A percentile compares a stretch with the other conserved stretches of the same genome.
Conservation (phyloP, 257 asterid genomes). For the Gynochthodes officinalis region DNA sequence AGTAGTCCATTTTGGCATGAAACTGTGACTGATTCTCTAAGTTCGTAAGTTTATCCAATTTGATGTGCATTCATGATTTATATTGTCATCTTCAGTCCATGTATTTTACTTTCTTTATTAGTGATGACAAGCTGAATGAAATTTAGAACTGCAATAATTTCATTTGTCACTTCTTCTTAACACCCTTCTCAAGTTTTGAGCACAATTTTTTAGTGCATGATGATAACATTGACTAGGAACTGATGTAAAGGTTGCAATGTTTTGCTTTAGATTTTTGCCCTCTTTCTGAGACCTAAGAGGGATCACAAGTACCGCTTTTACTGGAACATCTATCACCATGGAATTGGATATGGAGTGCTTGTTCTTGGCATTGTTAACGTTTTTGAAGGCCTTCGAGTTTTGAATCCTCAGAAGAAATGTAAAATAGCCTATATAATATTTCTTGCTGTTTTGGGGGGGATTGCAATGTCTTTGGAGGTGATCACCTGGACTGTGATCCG, state of each 20-base stretch:
- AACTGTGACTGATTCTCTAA: too few species aligned
- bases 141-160: background rate
- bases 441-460: conserved; percentile 9
- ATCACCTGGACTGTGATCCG: conserved; percentile 1
- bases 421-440: conserved; percentile 16
- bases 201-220: background rate
- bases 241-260: background rate
- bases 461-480: conserved; percentile 11
- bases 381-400: conserved; percentile 26
- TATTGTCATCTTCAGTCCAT: background rate
- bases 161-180: background rate
- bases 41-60: too few species aligned
- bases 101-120: background rate
- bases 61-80: background rate
- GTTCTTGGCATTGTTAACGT: conserved; percentile 28
- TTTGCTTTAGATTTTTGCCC: conserved; percentile 17
- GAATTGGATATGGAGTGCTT: conserved; percentile 20
- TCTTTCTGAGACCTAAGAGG: conserved; percentile 25
- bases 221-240: background rate
- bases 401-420: conserved; percentile 18
- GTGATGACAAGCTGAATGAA: background rate
- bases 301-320: conserved; percentile 27
- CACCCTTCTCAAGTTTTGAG: background rate
- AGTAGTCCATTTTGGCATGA: background rate
- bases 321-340: conserved; percentile 28